Conservation (phyloP, 495 filamentous ascomycete genomes). For the Jackrogersella minutella region DNA sequence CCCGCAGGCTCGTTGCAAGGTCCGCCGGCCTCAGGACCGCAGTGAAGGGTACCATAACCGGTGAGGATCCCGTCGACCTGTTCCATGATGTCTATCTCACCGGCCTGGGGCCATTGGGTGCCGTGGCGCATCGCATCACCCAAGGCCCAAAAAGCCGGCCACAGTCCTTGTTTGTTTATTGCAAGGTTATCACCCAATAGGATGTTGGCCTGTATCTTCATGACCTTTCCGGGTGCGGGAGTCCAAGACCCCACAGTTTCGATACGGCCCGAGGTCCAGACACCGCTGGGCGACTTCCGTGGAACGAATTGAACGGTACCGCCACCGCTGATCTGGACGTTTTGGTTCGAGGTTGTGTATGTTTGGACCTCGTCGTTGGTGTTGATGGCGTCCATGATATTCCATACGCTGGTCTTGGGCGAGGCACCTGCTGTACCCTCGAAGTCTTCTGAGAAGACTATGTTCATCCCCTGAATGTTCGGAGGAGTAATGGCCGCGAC, state of each 20-base stretch:
- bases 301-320: constrained; percentile 57
- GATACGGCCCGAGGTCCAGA: constrained; percentile 61
- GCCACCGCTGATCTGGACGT: constrained; percentile 57
- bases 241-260: constrained; percentile 54
- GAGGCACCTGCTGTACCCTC: constrained; percentile 40
- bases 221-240: constrained; percentile 51
- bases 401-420: constrained; percentile 47
- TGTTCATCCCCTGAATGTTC: constrained; percentile 42
- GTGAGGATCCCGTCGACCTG: constrained; percentile 56
- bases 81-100: constrained; percentile 64
- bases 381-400: constrained; percentile 50
- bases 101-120: constrained; percentile 58
- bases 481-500: constrained; percentile 42
- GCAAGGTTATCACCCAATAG: constrained; percentile 50
- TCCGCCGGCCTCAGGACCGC: constrained; percentile 50
- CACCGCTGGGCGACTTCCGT: constrained; percentile 44
- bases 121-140: constrained; percentile 59
- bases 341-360: constrained; percentile 53
- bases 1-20: constrained; percentile 59
- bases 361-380: constrained; percentile 56
- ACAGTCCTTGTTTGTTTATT: constrained; percentile 55
- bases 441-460: constrained; percentile 45
- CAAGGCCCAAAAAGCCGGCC: constrained; percentile 64
- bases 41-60: constrained; percentile 59
- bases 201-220: constrained; percentile 51